Evolutionary conservation across 176 grass and related monocot genomes (phyloP).

Genomic region (Juncus effusus): DNA sequence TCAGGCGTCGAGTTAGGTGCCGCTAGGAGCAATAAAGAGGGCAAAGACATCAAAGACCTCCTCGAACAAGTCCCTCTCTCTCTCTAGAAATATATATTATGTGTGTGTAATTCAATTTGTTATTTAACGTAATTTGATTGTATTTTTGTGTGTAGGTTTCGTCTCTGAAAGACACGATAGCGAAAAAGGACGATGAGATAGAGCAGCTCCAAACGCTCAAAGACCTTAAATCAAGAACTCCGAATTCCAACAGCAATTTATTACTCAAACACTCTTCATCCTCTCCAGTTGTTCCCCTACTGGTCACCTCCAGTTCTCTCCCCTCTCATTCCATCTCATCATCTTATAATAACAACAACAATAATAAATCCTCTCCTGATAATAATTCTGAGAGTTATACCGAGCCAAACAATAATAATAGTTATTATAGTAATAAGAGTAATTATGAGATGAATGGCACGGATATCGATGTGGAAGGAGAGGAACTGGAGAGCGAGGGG

Average conservation of each 20-base stretch:
- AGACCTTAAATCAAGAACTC: conserved; percentile 47
- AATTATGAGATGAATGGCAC: conserved; percentile 30
- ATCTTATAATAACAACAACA: background rate
- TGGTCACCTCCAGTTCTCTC: conserved; percentile 35
- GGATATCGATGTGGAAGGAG: conserved; percentile 32
- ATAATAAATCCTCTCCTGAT: conserved; percentile 18
- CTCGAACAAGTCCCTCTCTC: conserved; percentile 65
- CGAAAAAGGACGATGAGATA: conserved; percentile 82
- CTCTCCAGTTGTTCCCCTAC: conserved; percentile 29
- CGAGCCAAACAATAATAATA: conserved; percentile 30
- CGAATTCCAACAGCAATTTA: conserved; percentile 29
- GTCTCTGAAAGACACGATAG: conserved; percentile 80
- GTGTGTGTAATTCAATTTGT: conserved; percentile 17
- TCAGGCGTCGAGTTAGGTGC: conserved; percentile 97
- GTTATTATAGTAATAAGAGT: background rate
- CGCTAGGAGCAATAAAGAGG: conserved; percentile 89
- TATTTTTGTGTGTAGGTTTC: conserved; percentile 45
- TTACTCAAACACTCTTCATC: conserved; percentile 34
- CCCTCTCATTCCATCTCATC: background rate
- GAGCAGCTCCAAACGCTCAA: conserved; percentile 65
- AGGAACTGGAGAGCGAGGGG: conserved; percentile 63
- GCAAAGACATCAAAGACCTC: conserved; percentile 95
- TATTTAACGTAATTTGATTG: background rate
- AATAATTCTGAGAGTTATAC: conserved; percentile 20
- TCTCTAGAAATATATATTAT: background rate